Base-by-base conservation (phyloP, 2,329 filamentous ascomycete species). In the Colletotrichum agaves region DNA sequence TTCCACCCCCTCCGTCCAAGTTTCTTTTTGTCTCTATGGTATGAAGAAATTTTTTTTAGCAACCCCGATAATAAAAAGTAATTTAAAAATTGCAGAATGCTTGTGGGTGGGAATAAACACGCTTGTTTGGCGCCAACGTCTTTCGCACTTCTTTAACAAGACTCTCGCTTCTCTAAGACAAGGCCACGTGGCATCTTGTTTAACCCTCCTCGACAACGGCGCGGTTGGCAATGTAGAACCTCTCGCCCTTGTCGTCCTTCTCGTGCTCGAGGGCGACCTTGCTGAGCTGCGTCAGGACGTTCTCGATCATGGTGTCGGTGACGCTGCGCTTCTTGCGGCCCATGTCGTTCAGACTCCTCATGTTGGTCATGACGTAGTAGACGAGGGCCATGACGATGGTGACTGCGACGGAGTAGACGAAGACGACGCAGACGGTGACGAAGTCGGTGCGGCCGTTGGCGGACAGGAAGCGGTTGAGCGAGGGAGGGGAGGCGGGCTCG, bases 331-430 rank as follows among this genome's bases (percentile, higher is more conserved):
- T 84, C 81, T 88, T 86, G 76, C 88, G 86, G 69, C 88, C 88
- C 37, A 91, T 83, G 75, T 90, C 84, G 75, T 88, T 84, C 70
- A 90, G 83, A 81, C 82, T 85, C 37, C 78, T 72, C 72, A 89
- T 84, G 75, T 83, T 81, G 82, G 89, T 89, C 71, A 90, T 83
- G 47, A 88, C 77, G 77, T 83, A 87, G 82, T 90, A 90, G 70
- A 89, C 85, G 73, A 90, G 88, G 73, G 88, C 88, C 72, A 89
- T 87, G 79, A 90, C 83, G 74, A 90, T 86, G 69, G 85, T 87
- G 67, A 90, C 87, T 76, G 86, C 87, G 69, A 90, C 88, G n/a
- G 87, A 89, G 82, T 88, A 90, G 50, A 81, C 81, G 88, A 88
- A 90, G 74, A 90, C 80, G 70, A 90, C 81, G 63, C 91, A 87